Evolutionary conservation across 306 rosid genomes (phyloP), one percentile per base, ranked within the genome.

Genomic region (Glycine soja): DNA sequence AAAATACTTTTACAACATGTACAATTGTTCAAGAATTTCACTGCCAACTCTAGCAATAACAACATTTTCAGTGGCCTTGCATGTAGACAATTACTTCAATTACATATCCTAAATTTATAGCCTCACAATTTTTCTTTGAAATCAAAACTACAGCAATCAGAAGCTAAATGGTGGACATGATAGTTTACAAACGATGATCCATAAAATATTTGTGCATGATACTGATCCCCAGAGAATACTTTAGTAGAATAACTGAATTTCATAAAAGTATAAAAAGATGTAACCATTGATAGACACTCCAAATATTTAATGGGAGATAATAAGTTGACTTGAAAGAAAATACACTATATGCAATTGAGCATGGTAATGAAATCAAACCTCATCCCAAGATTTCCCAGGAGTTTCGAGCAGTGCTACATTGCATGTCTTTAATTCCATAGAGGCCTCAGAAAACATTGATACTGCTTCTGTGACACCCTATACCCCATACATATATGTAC

Each of bases 331-430:
- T n/a, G 81, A 72, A 79, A 54, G 73, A 63, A 79, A 8, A 61
- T 68, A 46, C 40, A 8, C 40, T 58, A 45, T 50, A 9, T 53
- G 78, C 50, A 13, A 4, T 67, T 34, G 58, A 42, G 53, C 66
- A 75, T 66, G 70, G 77, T 72, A 71, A 80, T 57, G 66, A 88
- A 79, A 74, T 75, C 43, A 61, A 79, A 95, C 99, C 97, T 93
- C 99, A 52, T 90, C 89, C 99, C 99, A 95, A 50, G 97, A 90
- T 83, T 87, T 95, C 70, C 97, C 99, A 36, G 93, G 75, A 70
- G 95, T 88, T 80, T 93, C 97, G 6, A 95, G 97, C 83, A 95
- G 87, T 71, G 99, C 99, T 66, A 95, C 99, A 73, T 95, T 93
- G 85, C 97, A 93, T 45, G 97, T 87, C 85, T 91, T 93, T 36